Percentiles rank a stretch among this genome's conserved stretches.
These are phyloP conservation scores for Aureococcus anophagefferens DNA, from an alignment of 108 stramenopile genomes.

Conservation along the genomic window DNA sequence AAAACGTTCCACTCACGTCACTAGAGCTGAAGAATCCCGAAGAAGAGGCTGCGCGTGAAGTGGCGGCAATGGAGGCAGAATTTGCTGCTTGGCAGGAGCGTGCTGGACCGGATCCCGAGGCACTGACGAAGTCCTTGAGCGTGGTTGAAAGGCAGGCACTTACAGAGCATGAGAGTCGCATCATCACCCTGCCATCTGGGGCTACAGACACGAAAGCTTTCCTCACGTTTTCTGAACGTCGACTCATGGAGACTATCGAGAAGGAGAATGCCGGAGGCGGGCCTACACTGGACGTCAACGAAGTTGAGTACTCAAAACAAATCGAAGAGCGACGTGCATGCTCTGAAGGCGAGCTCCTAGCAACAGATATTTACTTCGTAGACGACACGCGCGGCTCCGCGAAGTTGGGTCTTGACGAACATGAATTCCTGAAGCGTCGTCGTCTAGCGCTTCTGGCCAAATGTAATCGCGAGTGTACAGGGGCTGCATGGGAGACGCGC, in stretches of 20 bases:
- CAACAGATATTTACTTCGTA: neutral
- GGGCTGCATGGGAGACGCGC: neutral
- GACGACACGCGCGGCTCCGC: neutral
- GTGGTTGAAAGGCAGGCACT: too few relatives aligned
- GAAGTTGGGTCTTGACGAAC: too few relatives aligned
- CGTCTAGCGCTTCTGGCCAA: neutral
- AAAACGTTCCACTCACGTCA: too few relatives aligned
- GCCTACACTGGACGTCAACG: too few relatives aligned
- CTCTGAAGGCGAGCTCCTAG: slow-evolving; percentile 4
- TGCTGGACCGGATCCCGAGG: slow-evolving; percentile 63
- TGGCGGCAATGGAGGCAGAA: slow-evolving; percentile 53
- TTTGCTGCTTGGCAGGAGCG: slow-evolving; percentile 79
- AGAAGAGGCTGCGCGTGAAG: slow-evolving; percentile 8
- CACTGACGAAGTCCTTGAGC: slow-evolving; percentile 59
- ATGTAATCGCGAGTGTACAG: neutral
- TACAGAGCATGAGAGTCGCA: too few relatives aligned
- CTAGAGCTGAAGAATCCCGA: neutral
- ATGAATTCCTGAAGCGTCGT: neutral
- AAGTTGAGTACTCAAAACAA: neutral
- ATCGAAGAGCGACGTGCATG: neutral
- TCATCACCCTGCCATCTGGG: too few relatives aligned
- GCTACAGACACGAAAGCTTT: too few relatives aligned
- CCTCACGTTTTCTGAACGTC: too few relatives aligned
- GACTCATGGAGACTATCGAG: too few relatives aligned
- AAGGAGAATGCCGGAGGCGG: neutral